phyloP scores from a whole-genome alignment of 441 rosid genomes.

The Hura crepitans region DNA sequence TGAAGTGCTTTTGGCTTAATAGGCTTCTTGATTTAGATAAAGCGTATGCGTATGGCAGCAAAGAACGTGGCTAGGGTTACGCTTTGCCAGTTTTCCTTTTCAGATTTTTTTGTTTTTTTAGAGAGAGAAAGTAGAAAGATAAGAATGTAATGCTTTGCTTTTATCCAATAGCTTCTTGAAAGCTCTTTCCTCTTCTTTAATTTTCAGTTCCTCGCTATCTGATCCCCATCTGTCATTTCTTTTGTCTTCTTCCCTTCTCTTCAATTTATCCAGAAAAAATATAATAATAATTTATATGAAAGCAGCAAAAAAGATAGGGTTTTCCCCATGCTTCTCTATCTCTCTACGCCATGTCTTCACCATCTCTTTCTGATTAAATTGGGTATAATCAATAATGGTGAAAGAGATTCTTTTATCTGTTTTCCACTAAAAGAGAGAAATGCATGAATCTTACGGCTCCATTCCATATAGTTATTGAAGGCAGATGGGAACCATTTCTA shows the following conservation, averaged over 20 bases:
- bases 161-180: slow-evolving; percentile 19
- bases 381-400: not conserved
- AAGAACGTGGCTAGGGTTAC: slow-evolving; percentile 36
- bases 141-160: not conserved
- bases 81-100: slow-evolving; percentile 26
- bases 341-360: too few relatives aligned
- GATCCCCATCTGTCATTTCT: slow-evolving; percentile 37
- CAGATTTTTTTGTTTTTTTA: not conserved
- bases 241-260: slow-evolving; percentile 31
- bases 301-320: not conserved
- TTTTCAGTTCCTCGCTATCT: slow-evolving; percentile 3
- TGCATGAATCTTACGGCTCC: not conserved
- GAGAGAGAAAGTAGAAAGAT: too few relatives aligned
- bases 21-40: slow-evolving; percentile 22
- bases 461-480: too few relatives aligned
- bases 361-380: not conserved
- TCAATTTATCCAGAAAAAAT: not conserved
- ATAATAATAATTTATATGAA: not conserved
- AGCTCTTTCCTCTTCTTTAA: slow-evolving; percentile 7
- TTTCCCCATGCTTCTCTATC: not conserved
- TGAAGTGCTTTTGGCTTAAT: not conserved
- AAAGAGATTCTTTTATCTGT: not conserved
- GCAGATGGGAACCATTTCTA: not conserved
- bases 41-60: slow-evolving; percentile 26
- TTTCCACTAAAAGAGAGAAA: too few relatives aligned